Percentiles rank a stretch among this genome's conserved stretches.
Evolutionary conservation across 1,284 basidiomycete genomes (phyloP).

Genomic region (Cutaneotrichosporon cavernicola): DNA sequence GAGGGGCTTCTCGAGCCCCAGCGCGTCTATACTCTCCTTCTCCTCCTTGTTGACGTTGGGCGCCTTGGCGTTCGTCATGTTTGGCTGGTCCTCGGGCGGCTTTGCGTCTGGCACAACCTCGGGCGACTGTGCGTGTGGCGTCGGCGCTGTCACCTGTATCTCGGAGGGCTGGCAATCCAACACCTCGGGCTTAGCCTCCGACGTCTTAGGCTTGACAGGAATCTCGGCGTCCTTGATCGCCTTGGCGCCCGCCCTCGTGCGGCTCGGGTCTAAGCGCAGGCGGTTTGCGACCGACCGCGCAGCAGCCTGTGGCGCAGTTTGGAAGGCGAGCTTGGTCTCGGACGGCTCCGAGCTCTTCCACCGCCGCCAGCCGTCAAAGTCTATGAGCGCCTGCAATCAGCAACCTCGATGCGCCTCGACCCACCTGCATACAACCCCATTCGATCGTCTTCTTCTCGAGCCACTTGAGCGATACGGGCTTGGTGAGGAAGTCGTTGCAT

Average conservation of each 20-base stretch:
- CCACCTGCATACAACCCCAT: slow-evolving; percentile 67
- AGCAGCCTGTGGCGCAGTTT: slow-evolving; percentile 44
- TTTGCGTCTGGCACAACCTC: not conserved
- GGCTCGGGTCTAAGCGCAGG: slow-evolving; percentile 45
- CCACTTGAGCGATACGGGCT: slow-evolving; percentile 93
- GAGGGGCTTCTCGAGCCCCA: slow-evolving; percentile 25
- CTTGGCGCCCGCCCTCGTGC: slow-evolving; percentile 1
- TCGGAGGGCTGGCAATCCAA: too few species aligned
- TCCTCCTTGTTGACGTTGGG: not conserved
- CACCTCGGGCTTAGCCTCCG: too few species aligned
- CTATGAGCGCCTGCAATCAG: slow-evolving; percentile 50
- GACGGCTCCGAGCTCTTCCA: slow-evolving; percentile 46
- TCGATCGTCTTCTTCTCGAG: slow-evolving; percentile 98
- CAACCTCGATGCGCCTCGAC: slow-evolving; percentile 13
- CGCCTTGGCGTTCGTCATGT: not conserved
- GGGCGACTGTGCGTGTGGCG: not conserved
- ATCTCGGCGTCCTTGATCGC: not conserved
- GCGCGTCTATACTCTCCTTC: not conserved
- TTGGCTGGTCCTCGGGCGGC: not conserved
- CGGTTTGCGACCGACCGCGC: slow-evolving; percentile 45
- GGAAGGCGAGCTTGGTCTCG: slow-evolving; percentile 47
- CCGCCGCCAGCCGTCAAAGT: slow-evolving; percentile 54
- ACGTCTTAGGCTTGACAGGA: not conserved
- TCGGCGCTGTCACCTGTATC: not conserved
- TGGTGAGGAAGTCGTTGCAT: slow-evolving; percentile 98